phyloP scores from a whole-genome alignment of 2,329 filamentous ascomycete species.

The Aspergillus spinulosporus region DNA sequence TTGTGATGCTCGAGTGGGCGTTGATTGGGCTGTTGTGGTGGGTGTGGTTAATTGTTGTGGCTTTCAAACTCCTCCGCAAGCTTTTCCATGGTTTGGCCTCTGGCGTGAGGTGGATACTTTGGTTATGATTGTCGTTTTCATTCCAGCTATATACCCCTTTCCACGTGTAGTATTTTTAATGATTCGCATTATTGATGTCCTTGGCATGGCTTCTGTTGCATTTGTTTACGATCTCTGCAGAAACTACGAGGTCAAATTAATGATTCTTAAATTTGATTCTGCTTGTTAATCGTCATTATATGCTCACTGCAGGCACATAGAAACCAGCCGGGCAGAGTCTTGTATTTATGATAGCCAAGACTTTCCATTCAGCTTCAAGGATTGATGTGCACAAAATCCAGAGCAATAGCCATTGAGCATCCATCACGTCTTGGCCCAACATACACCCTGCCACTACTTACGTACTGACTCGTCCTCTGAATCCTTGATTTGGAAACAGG shows the following conservation, averaged over 20 bases:
- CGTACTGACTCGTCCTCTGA: too few species aligned
- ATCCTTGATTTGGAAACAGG: too few species aligned
- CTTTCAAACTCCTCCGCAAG: conserved; percentile 66
- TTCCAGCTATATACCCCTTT: conserved; percentile 6
- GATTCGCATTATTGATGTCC: neutral
- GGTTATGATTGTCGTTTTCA: conserved; percentile 57
- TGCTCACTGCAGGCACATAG: too few species aligned
- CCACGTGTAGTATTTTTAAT: neutral
- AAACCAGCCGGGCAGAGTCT: too few species aligned
- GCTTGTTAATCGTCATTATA: neutral
- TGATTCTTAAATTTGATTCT: neutral
- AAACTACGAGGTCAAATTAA: conserved; percentile 1
- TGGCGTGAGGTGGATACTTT: conserved; percentile 77
- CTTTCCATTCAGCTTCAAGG: too few species aligned
- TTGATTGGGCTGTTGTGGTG: conserved; percentile 91
- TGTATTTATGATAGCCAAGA: too few species aligned
- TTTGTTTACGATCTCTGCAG: conserved; percentile 1
- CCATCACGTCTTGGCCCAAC: too few species aligned
- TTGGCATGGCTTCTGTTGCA: neutral
- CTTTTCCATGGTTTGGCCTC: conserved; percentile 60
- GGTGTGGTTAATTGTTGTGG: conserved; percentile 84
- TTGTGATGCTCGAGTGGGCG: conserved; percentile 81
- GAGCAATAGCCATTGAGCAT: too few species aligned
- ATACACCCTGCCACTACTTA: too few species aligned
- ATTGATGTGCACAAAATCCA: too few species aligned